Percentiles rank a stretch among this genome's conserved stretches.
Conservation (phyloP, 495 filamentous ascomycete species). For the Chaetomium cochliodes region DNA sequence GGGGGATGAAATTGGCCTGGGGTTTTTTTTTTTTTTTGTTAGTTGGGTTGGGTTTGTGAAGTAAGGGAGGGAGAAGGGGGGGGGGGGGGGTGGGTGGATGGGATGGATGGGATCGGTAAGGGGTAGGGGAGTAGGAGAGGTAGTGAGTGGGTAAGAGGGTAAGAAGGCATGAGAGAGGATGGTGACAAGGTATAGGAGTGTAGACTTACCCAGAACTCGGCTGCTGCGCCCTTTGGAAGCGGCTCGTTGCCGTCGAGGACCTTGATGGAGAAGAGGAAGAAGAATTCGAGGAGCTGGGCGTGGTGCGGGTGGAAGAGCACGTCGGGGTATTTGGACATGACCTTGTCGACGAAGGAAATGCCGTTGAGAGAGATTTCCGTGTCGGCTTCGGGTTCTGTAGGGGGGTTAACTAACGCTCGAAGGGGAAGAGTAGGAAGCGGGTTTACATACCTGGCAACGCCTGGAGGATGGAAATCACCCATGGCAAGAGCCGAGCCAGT, state of each 20-base stretch:
- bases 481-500: slow-evolving; percentile 57
- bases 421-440: neutral
- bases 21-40: neutral
- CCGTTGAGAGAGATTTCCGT: slow-evolving; percentile 77
- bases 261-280: slow-evolving; percentile 76
- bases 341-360: slow-evolving; percentile 66
- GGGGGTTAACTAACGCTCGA: slow-evolving; percentile 11
- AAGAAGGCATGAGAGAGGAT: too few species aligned
- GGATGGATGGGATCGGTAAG: too few species aligned
- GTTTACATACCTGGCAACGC: slow-evolving; percentile 56
- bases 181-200: too few species aligned
- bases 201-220: slow-evolving; percentile 72
- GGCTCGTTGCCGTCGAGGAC: slow-evolving; percentile 70
- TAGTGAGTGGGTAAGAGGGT: too few species aligned
- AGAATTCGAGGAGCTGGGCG: slow-evolving; percentile 55
- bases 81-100: slow-evolving; percentile 20
- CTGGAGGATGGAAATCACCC: slow-evolving; percentile 64
- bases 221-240: slow-evolving; percentile 75
- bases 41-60: neutral
- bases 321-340: slow-evolving; percentile 63
- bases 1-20: slow-evolving; percentile 51
- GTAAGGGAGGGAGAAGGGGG: neutral
- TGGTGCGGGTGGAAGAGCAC: slow-evolving; percentile 55
- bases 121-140: too few species aligned
- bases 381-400: slow-evolving; percentile 59